Percentiles rank a stretch among this genome's conserved stretches.
Evolutionary conservation across 345 rosid species (phyloP).

Genomic region (Rhodomyrtus tomentosa): DNA sequence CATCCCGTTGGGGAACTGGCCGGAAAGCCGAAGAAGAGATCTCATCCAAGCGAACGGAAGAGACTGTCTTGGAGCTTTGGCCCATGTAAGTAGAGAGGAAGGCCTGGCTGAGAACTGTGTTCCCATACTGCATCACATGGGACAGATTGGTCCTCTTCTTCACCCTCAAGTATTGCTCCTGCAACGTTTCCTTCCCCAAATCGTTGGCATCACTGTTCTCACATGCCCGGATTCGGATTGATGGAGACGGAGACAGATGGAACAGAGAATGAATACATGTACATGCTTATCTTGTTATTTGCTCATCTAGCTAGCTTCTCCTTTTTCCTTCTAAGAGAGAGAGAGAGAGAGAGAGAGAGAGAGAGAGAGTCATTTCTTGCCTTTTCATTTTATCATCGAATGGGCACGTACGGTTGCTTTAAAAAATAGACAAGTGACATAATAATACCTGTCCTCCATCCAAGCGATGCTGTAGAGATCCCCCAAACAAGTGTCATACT

Average conservation of each 20-base stretch:
- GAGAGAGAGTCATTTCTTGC: neutral
- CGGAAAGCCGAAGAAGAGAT: neutral
- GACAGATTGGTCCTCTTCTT: conserved; percentile 4
- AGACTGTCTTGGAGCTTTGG: neutral
- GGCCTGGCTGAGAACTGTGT: conserved; percentile 13
- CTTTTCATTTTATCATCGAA: neutral
- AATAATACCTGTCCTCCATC: conserved; percentile 58
- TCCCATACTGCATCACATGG: conserved; percentile 44
- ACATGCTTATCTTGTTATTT: neutral
- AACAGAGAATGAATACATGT: neutral
- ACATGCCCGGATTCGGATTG: neutral
- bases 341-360: too few species aligned
- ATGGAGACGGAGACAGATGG: neutral
- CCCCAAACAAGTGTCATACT: conserved; percentile 41
- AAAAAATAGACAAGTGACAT: neutral
- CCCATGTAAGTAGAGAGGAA: conserved; percentile 22
- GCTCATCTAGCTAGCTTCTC: neutral
- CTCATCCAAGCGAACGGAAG: neutral
- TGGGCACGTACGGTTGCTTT: neutral
- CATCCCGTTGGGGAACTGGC: conserved; percentile 21
- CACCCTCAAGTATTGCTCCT: conserved; percentile 32
- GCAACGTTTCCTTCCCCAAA: conserved; percentile 24
- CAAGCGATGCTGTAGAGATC: conserved; percentile 62
- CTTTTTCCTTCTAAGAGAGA: too few species aligned
- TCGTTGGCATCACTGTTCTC: conserved; percentile 27